These are phyloP conservation scores for Cyclotella choctawhatcheeana DNA, from an alignment of 108 stramenopile genomes.

Conservation along the genomic window DNA sequence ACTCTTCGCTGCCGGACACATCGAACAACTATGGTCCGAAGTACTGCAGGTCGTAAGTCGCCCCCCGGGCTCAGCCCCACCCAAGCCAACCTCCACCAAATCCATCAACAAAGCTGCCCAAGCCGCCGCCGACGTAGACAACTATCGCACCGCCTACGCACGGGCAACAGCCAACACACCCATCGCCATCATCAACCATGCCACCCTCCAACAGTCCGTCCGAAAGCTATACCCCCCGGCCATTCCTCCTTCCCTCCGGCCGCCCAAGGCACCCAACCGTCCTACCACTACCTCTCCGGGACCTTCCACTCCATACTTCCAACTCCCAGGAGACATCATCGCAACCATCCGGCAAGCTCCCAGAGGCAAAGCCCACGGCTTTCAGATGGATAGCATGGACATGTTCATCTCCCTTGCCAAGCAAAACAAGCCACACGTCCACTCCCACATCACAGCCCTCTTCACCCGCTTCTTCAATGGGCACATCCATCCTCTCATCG, in stretches of 20 bases:
- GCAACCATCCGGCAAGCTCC: not conserved
- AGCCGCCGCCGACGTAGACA: constrained; percentile 32
- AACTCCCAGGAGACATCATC: constrained; percentile 27
- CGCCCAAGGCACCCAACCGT: not conserved
- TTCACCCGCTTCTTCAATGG: constrained; percentile 13
- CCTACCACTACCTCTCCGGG: not conserved
- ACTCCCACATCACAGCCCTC: not conserved
- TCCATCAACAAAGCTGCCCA: constrained; percentile 10
- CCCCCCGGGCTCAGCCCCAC: not conserved
- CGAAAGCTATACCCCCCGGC: not conserved
- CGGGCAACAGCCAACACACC: constrained; percentile 15
- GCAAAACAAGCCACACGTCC: not conserved
- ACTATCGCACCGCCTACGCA: constrained; percentile 21
- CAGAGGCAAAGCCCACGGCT: constrained; percentile 14
- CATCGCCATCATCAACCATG: constrained; percentile 4
- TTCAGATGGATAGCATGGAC: constrained; percentile 14
- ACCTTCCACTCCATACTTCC: not conserved
- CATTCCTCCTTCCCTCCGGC: not conserved
- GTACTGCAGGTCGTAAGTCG: not conserved
- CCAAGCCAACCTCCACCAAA: not conserved
- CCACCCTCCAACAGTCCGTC: not conserved
- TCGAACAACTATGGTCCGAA: not conserved
- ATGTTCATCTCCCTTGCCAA: constrained; percentile 6
- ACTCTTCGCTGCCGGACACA: not conserved
- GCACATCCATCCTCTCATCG: not conserved